Conservation (phyloP, 2,329 filamentous ascomycete species). For the Sarocladiaceae sp. region DNA sequence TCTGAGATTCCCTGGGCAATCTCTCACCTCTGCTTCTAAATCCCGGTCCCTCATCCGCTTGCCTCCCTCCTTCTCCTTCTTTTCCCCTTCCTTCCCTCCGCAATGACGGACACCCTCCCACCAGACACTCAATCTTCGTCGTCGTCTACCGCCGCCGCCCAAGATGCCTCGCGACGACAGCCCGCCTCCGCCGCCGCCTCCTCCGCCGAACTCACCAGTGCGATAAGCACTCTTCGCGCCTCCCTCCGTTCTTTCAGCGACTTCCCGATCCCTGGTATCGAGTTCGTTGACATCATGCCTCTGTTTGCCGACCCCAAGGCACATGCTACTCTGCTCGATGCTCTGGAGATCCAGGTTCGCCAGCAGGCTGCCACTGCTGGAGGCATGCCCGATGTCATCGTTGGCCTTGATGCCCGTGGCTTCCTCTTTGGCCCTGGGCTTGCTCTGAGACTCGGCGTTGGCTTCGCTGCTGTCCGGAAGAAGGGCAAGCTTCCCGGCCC, state of each 20-base stretch:
- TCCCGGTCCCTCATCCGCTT: neutral
- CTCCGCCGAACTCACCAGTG: conserved; percentile 61
- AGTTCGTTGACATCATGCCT: conserved; percentile 97
- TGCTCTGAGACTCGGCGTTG: conserved; percentile 75
- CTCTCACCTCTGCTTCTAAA: neutral
- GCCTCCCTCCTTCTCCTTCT: neutral
- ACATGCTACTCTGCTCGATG: conserved; percentile 74
- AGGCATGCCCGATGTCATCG: conserved; percentile 77
- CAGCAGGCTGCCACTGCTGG: conserved; percentile 52
- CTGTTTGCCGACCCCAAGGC: conserved; percentile 76
- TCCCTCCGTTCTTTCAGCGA: conserved; percentile 83
- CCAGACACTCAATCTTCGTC: conserved; percentile 13
- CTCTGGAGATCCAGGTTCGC: conserved; percentile 78
- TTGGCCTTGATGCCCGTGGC: conserved; percentile 89
- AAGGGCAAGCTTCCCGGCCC: conserved; percentile 91
- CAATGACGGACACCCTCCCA: conserved; percentile 12
- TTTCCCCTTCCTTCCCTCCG: conserved; percentile 13
- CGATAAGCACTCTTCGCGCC: conserved; percentile 65
- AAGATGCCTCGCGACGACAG: conserved; percentile 61
- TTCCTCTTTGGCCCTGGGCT: conserved; percentile 93
- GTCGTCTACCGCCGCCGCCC: conserved; percentile 25
- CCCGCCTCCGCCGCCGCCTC: conserved; percentile 57
- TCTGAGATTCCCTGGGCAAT: conserved; percentile 2
- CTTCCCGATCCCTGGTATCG: conserved; percentile 87
- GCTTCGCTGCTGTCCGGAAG: conserved; percentile 93